A percentile compares a stretch with the other conserved stretches of the same genome.
Conservation (phyloP, 1,284 basidiomycete genomes). For the Takashimella tepidaria region DNA sequence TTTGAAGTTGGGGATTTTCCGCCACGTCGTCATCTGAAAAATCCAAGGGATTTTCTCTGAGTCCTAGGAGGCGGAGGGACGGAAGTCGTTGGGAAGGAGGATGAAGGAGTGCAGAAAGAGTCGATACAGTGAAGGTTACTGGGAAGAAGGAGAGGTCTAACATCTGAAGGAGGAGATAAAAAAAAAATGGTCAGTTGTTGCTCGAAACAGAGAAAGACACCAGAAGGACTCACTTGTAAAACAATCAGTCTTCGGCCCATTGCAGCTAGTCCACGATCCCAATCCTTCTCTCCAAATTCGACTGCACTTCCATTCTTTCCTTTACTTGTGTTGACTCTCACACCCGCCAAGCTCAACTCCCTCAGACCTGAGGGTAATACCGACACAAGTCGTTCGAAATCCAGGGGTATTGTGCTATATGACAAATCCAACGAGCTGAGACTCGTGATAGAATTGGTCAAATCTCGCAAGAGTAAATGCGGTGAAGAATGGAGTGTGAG, state of each 20-base stretch:
- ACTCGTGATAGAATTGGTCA: not conserved
- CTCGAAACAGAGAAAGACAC: not conserved
- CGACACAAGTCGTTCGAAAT: not conserved
- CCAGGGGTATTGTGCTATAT: not conserved
- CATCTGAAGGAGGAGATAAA: conserved; percentile 7
- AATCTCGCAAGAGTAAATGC: not conserved
- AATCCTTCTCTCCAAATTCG: conserved; percentile 6
- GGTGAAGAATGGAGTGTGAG: not conserved
- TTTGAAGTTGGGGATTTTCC: too few species aligned
- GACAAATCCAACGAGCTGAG: not conserved
- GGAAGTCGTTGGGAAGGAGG: conserved; percentile 16
- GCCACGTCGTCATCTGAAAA: not conserved
- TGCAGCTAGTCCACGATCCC: conserved; percentile 13
- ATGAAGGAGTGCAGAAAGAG: conserved; percentile 14
- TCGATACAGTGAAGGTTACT: conserved; percentile 2
- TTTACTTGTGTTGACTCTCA: not conserved
- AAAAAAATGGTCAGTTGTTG: not conserved
- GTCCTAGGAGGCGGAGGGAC: conserved; percentile 18
- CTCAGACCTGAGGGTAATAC: not conserved
- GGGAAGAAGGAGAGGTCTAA: conserved; percentile 25
- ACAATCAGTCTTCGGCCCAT: conserved; percentile 27
- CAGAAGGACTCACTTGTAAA: conserved; percentile 21
- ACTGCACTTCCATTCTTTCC: not conserved
- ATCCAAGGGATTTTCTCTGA: conserved; percentile 7
- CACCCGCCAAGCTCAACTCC: not conserved